Evolutionary conservation across 495 filamentous ascomycete species (phyloP).

Genomic region (Hamigera avellanea): DNA sequence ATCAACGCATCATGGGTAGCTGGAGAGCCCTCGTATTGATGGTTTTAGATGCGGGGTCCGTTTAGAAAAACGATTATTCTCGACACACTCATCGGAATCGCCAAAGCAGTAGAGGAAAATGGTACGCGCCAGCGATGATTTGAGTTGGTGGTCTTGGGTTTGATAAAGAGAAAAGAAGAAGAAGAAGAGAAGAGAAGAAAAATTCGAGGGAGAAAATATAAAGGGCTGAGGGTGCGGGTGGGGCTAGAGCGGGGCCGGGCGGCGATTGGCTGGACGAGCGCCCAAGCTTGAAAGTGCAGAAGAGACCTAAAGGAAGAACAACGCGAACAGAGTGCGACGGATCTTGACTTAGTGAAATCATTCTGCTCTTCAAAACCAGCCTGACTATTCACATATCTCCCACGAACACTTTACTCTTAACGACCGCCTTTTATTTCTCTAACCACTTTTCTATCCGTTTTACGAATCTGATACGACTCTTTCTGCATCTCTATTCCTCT

Average conservation of each 20-base stretch:
- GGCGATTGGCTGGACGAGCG: slow-evolving; percentile 22
- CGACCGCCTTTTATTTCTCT: too few relatives aligned
- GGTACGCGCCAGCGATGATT: slow-evolving; percentile 69
- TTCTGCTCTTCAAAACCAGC: too few relatives aligned
- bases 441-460: background rate
- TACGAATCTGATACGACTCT: slow-evolving; percentile 10
- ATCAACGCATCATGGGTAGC: slow-evolving; percentile 96
- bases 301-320: too few relatives aligned
- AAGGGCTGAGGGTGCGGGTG: slow-evolving; percentile 17
- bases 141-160: slow-evolving; percentile 81
- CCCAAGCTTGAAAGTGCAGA: too few relatives aligned
- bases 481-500: slow-evolving; percentile 13
- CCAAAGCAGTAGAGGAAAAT: slow-evolving; percentile 53
- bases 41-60: slow-evolving; percentile 88
- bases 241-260: slow-evolving; percentile 8
- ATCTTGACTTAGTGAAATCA: too few relatives aligned
- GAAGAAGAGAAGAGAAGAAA: slow-evolving; percentile 12
- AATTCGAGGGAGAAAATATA: slow-evolving; percentile 6
- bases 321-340: too few relatives aligned
- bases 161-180: slow-evolving; percentile 34
- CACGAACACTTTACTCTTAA: too few relatives aligned
- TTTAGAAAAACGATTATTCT: slow-evolving; percentile 47
- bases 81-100: slow-evolving; percentile 83
- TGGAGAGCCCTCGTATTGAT: slow-evolving; percentile 87
- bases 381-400: too few relatives aligned